Evolutionary conservation across 257 asterid genomes (phyloP).

Genomic region (Solanum clarkiae): DNA sequence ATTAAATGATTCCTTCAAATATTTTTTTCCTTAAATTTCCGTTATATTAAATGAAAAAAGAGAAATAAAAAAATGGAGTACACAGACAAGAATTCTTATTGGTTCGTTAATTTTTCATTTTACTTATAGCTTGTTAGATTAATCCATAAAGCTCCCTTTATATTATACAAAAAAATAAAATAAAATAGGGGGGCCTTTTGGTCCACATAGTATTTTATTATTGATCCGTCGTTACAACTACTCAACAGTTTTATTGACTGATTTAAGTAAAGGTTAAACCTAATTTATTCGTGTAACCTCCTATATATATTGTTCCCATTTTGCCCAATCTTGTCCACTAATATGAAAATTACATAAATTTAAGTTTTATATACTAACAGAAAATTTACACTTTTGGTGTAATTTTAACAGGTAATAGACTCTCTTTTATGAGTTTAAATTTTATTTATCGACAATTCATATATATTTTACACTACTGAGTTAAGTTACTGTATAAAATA

Average conservation of each 20-base stretch:
- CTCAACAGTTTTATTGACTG: slow-evolving; percentile 18
- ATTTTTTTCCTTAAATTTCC: background rate
- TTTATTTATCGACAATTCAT: background rate
- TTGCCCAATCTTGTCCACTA: background rate
- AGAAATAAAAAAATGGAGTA: too few species aligned
- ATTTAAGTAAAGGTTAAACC: slow-evolving; percentile 13
- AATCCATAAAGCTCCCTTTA: background rate
- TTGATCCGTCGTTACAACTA: slow-evolving; percentile 14
- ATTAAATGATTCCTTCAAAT: background rate
- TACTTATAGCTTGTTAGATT: background rate
- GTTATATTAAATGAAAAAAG: too few species aligned
- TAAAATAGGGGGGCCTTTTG: background rate
- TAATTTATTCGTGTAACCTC: slow-evolving; percentile 12
- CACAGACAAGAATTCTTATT: background rate
- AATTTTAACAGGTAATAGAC: background rate
- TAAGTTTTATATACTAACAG: background rate
- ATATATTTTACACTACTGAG: background rate
- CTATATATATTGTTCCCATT: background rate
- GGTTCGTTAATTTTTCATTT: background rate
- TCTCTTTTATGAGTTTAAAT: background rate
- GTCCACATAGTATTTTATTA: background rate
- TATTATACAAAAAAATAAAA: background rate
- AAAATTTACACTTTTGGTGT: background rate
- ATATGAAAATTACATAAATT: background rate
- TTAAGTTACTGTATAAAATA: background rate